Evolutionary conservation across 306 rosid genomes (phyloP), one percentile per base, ranked within the genome.

Genomic region (Vigna trinervia): DNA sequence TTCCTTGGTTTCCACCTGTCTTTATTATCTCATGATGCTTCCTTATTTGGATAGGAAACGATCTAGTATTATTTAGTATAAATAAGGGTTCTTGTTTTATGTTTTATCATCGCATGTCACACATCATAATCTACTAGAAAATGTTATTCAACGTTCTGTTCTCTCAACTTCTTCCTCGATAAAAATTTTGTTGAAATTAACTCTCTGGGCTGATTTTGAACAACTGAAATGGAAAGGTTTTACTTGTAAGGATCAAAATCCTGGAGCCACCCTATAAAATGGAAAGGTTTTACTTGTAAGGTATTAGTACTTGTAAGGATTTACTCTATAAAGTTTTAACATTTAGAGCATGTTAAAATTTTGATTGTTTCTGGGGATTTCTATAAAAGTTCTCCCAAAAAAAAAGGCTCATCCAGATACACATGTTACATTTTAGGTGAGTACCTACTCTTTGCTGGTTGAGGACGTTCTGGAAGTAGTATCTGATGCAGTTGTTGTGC

Each of bases 381-480:
- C 17, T 30, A 3, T 6, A 6, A 61, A 46, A 46, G 54, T 45
- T 66, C 34, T 12, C 53, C 20, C 2, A 41, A 28, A 46, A 26
- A 22, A 67, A 6, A 38, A 20, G 22, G 41, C 22, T 68, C 10
- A 46, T 68, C 58, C 15, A 47, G 50, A 14, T 58, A 47, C 39
- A 36, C 11, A 48, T 48, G 22, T 57, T 26, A 48, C 58, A 46
- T 80, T 82, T 65, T 82, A 90, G 96, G 97, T 95, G 74, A 95
- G 97, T 82, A 89, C 98, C 69, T 95, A 92, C 87, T 92, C 96
- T 79, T 84, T 94, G 90, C 84, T 89, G 79, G 90, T 89, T 65
- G 96, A 89, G 86, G 98, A 95, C 57, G 91, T 95, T 45, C 84
- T 95, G 73, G 97, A 90, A 85, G 97, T 94, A 67, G 78, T 90